A percentile compares a stretch with the other conserved stretches of the same genome.
These are phyloP conservation scores for Leishmania lainsoni DNA, from an alignment of 208 protist genomes.

Conservation along the genomic window DNA sequence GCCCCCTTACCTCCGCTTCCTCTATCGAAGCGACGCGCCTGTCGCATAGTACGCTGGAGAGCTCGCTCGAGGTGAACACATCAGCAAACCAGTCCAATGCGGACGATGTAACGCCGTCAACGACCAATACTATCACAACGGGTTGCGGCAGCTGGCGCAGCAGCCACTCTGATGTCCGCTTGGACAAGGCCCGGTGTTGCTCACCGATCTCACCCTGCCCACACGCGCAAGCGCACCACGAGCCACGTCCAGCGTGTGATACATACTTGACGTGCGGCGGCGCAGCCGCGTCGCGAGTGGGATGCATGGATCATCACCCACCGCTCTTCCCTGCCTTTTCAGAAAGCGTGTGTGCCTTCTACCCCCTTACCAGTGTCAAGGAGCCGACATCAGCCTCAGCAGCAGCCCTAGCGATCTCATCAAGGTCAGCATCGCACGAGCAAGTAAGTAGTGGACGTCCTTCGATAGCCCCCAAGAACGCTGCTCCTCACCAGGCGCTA, in stretches of 20 bases:
- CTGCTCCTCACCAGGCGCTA: not conserved
- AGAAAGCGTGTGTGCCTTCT: conserved; percentile 12
- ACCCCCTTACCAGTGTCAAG: conserved; percentile 15
- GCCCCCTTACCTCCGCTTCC: not conserved
- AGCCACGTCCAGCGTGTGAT: not conserved
- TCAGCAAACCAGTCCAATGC: not conserved
- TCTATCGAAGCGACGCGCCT: conserved; percentile 1
- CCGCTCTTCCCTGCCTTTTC: not conserved
- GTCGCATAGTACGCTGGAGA: conserved; percentile 1
- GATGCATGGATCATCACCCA: not conserved
- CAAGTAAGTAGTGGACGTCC: too few relatives aligned
- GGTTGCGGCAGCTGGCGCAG: not conserved
- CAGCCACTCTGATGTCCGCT: not conserved
- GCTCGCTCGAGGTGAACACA: conserved; percentile 2
- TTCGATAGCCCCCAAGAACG: not conserved
- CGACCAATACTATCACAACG: not conserved
- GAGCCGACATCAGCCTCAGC: not conserved
- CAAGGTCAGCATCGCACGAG: not conserved
- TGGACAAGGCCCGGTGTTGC: not conserved
- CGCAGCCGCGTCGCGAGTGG: not conserved
- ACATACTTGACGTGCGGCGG: not conserved
- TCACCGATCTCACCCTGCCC: not conserved
- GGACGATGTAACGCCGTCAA: not conserved
- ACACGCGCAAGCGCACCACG: not conserved
- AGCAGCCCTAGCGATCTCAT: not conserved